These are phyloP conservation scores for Diplosphaera chodatii DNA, from an alignment of 139 green algal genomes.

Conservation along the genomic window DNA sequence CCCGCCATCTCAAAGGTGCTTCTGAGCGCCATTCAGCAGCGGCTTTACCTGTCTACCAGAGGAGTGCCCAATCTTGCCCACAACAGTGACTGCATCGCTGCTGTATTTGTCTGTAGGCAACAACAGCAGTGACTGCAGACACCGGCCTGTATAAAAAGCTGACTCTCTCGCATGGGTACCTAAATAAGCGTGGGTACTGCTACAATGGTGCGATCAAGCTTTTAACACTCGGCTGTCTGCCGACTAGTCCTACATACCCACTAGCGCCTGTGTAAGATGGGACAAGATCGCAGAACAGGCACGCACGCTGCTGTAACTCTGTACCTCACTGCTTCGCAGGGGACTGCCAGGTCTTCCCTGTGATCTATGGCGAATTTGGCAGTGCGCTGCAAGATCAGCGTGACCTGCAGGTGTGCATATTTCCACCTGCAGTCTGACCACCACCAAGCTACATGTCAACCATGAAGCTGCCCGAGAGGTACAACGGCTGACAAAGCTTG, in stretches of 20 bases:
- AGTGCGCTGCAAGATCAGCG: slow-evolving; percentile 15
- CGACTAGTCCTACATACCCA: too few species aligned
- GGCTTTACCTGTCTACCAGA: too few species aligned
- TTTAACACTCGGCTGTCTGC: too few species aligned
- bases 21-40: too few species aligned
- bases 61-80: too few species aligned
- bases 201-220: not conserved
- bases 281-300: too few species aligned
- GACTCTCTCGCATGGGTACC: slow-evolving; percentile 24
- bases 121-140: slow-evolving; percentile 13
- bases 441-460: not conserved
- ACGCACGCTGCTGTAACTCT: not conserved
- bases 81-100: too few species aligned
- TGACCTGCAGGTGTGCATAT: slow-evolving; percentile 15
- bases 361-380: slow-evolving; percentile 35
- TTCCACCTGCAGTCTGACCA: too few species aligned
- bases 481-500: too few species aligned
- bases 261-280: too few species aligned
- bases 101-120: slow-evolving; percentile 6
- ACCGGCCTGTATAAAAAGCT: slow-evolving; percentile 11
- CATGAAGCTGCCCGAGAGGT: too few species aligned
- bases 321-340: slow-evolving; percentile 3
- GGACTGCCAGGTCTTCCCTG: slow-evolving; percentile 30
- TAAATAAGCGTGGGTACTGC: slow-evolving; percentile 36
- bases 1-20: slow-evolving; percentile 7